Base-by-base conservation (phyloP, 192 early-diverging fungal species). In the Spizellomyces punctatus region DNA sequence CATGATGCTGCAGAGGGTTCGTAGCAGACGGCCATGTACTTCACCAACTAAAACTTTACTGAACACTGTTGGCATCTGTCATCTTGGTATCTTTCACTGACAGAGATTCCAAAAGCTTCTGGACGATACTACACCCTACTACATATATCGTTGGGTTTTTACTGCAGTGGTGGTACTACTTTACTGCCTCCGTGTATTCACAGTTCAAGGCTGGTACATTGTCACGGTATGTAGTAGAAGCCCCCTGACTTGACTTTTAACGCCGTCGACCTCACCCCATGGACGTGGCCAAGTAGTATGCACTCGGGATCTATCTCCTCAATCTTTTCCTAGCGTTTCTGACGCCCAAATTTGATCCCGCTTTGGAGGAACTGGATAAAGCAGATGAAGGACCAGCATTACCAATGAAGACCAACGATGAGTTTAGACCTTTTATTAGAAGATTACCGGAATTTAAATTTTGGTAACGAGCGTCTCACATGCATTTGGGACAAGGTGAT, bases 401-500 rank as follows among this genome's bases (percentile, higher is more conserved):
- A 64, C 98, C 98, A 0, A 92, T 87, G 36, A 89, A 90, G 68
- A 87, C 82, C 12, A 93, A 95, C 71, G 96, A 99, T 58, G 98
- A 99, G 81, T 99, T 99, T 74, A 83, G 89, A 46, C 98, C 98
- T 9, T 99, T 99, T 79, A 95, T 99, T 69, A 83, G 98, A 68
- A 80, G 98, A 67, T 78, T 99, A 63, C 96, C 98, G 17, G 98
- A 99, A 79, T 98, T 99, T 81, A 99, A 98, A 84, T 98, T 96
- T 74, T 99, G 98, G 98, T 93, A 83, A 72, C 80, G 72, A 36
- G 27, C 27, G 27, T 36, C 27, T 36, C 27, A 36, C 8, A 54
- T n/a, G 14, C 52, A 19, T 19, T 54, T 19, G 0, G 52, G 1
- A 2, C 17, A 19, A 54, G 52, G 17, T 54, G 17, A 54, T 16